Percentiles rank a stretch among this genome's conserved stretches.
Conservation (phyloP, 2,329 filamentous ascomycete species). For the Alternaria brassicicola region DNA sequence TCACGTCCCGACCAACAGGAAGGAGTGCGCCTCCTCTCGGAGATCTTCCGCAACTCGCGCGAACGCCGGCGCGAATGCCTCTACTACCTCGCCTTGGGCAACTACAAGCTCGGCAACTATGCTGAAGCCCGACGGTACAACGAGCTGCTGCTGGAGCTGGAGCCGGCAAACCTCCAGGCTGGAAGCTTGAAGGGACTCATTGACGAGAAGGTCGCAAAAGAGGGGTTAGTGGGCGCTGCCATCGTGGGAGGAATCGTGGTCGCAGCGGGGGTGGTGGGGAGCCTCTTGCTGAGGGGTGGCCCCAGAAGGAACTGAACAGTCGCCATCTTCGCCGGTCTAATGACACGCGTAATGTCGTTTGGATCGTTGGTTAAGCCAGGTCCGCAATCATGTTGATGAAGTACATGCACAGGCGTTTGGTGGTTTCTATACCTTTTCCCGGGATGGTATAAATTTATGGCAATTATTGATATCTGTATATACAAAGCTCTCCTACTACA, state of each 20-base stretch:
- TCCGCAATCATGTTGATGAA: conserved; percentile 5
- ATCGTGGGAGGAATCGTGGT: conserved; percentile 93
- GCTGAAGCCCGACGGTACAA: conserved; percentile 94
- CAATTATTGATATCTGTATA: conserved; percentile 15
- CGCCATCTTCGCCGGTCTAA: not conserved
- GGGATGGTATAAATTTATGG: conserved; percentile 15
- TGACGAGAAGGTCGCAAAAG: conserved; percentile 94
- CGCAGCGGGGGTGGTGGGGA: conserved; percentile 90
- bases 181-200: conserved; percentile 84
- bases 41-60: conserved; percentile 92
- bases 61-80: conserved; percentile 96
- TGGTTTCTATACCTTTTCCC: conserved; percentile 27
- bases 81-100: conserved; percentile 95
- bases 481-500: conserved; percentile 2
- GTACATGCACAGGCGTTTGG: conserved; percentile 37
- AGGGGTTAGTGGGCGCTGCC: conserved; percentile 91
- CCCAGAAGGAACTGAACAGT: conserved; percentile 61
- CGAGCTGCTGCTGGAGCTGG: conserved; percentile 86
- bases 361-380: not conserved
- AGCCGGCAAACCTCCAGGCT: conserved; percentile 90
- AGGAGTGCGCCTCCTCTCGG: conserved; percentile 88
- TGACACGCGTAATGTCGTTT: not conserved
- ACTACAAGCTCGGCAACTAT: conserved; percentile 98
- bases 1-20: conserved; percentile 86
- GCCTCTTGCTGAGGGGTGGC: conserved; percentile 77